Evolutionary conservation across 495 filamentous ascomycete genomes (phyloP), one percentile per base, ranked within the genome.

Genomic region (Talaromyces adpressus): DNA sequence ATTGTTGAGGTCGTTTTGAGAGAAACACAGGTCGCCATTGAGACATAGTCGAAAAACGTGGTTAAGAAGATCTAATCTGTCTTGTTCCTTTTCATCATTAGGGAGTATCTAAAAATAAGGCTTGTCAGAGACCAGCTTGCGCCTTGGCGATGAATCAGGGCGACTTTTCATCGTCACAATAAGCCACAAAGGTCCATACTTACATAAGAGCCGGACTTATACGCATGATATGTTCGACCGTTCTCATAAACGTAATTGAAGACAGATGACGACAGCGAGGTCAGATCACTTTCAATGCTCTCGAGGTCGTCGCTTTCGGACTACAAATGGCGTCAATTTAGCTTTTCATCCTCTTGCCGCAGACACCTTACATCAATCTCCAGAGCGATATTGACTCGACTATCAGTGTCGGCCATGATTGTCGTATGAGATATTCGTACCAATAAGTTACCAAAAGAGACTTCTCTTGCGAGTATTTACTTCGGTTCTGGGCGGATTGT

Each of bases 191-290:
- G 4, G 6, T 27, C 20, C 16, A 0, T 27, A 56, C 52, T 56
- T 30, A 56, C 52, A 56, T 56, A 56, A 27, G 52, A 56, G 52
- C 52, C 52, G 6, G 52, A 45, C 22, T 25, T 45, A 39, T 70
- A 71, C 5, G 69, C 62, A 62, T 73, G 71, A 57, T 73, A 73
- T 4, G 63, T 68, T 1, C 71, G 69, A 1, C 69, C 71, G 57
- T 73, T 73, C 34, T 73, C 71, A 57, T 71, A 69, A 6, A 68
- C 62, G 61, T 71, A 68, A 47, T 62, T 66, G 16, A 63, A 67
- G 12, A 72, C 56, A 0, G 67, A 69, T 23, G 66, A 66, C 4
- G 65, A 60, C 12, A 72, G 54, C 11, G 70, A 72, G 4, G 69
- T 70, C 62, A 67, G 51, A 20, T 71, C 67, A 53, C 65, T 69